Base-by-base conservation (phyloP, 192 early-diverging fungal species). In the Oehlia diaphana region DNA sequence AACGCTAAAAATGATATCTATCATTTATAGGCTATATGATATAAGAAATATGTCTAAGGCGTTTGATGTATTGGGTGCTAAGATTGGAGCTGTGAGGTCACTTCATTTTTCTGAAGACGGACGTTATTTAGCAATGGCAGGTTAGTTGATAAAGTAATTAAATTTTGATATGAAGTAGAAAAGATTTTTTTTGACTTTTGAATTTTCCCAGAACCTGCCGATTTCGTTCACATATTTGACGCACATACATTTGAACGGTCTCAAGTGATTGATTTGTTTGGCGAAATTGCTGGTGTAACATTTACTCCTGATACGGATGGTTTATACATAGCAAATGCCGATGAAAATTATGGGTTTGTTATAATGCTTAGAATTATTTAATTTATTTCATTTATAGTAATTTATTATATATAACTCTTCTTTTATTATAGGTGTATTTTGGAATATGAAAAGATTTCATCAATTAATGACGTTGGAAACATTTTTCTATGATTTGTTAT, bases 181-280 rank as follows among this genome's bases (percentile, higher is more conserved):
- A 26, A 26, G 26, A n/a, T 13, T 10, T n/a, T 0, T 12, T 10
- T 9, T 37, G 35, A 31, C 21, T 31, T 47, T 12, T 21, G 44
- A 19, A 63, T 35, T 42, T 28, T 42, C 1, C 44, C 62, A 86
- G 86, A 93, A 69, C 85, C 90, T 12, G 86, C 86, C 76, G 91
- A 93, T 71, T 93, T 88, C 84, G 90, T 93, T n/a, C 91, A 93
- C 71, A 68, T 93, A 49, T 81, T 87, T 58, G 90, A 91, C 72
- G 75, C 88, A 4, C 62, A 68, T 2, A 66, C 77, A 35, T 84
- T 78, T 58, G 76, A 77, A 39, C 80, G 65, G 49, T 84, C 84
- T 47, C 92, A 93, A 83, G 83, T 89, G 5, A 83, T 93, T 63
- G 92, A 93, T 79, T 88, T 93, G 73, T 92, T 92, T 86, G 92